Base-by-base conservation (phyloP, 768 basidiomycete species). In the Mycena albidolilacea region DNA sequence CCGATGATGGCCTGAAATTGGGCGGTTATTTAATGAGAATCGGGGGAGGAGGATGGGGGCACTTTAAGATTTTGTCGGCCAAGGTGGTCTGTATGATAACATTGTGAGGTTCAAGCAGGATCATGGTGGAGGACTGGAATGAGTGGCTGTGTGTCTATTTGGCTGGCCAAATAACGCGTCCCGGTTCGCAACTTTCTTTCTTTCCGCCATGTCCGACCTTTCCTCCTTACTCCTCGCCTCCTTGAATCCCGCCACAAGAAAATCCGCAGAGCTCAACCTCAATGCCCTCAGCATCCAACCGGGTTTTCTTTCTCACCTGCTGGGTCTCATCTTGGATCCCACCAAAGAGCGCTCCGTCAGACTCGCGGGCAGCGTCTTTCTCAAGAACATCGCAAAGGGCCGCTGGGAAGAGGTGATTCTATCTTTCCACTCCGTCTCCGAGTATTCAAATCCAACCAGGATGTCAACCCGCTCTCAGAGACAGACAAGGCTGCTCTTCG, bases 71-170 rank as follows among this genome's bases (percentile, higher is more conserved):
- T 83, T 97, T 97, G 77, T 98, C 97, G 6, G 89, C 84, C 68
- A 99, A 85, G 30, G 97, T 96, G 19, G 92, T 93, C 79, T 97
- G 93, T 77, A 98, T 97, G 81, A 98, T 96, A 75, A 95, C 92
- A 82, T 95, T 97, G 79, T 97, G 94, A 21, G 95, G 88, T 96
- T 98, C 75, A 57, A 76, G 75, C 35, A 76, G 69, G 64, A 76
- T 76, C 75, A 76, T 76, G 55, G 75, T 60, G 14, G 71, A 41
- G 10, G 30, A 8, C 15, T 35, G 17, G 11, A 48, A 12, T 21
- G 35, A 52, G 30, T 35, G 60, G 3, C 12, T 39, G 37, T 14
- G 15, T 43, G 39, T 23, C 39, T 64, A 41, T 5, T 15, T 15
- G 35, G 11, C 37, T 12, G 39, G 11, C 41, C 67, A 69, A 69